phyloP scores from a whole-genome alignment of 768 basidiomycete genomes.

The Termitomyces sp. region DNA sequence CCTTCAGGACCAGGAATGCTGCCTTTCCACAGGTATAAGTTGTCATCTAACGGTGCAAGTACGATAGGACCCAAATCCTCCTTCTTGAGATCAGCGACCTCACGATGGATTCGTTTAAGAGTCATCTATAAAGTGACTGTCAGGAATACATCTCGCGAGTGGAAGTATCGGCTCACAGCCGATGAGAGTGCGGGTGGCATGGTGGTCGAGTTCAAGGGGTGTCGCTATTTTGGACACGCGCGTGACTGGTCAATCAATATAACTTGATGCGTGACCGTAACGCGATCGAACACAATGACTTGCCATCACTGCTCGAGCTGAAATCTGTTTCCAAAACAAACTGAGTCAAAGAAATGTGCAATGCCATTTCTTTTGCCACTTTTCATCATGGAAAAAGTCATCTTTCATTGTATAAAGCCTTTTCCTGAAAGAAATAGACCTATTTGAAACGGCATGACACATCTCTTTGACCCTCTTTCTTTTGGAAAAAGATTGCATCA shows the following conservation, averaged over 20 bases:
- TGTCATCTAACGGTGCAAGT: conserved; percentile 58
- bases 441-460: too few species aligned
- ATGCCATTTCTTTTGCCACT: too few species aligned
- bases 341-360: too few species aligned
- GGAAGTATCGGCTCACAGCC: conserved; percentile 12
- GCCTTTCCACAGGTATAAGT: conserved; percentile 69
- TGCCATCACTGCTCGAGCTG: too few species aligned
- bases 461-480: too few species aligned
- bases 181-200: conserved; percentile 22
- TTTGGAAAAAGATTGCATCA: too few species aligned
- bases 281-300: background rate
- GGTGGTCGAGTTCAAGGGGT: conserved; percentile 6
- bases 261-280: background rate
- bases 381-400: too few species aligned
- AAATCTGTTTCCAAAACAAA: too few species aligned
- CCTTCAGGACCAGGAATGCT: conserved; percentile 79
- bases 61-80: conserved; percentile 75
- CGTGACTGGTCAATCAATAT: background rate
- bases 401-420: too few species aligned
- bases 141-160: background rate
- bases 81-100: conserved; percentile 74
- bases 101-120: conserved; percentile 77
- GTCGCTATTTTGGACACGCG: background rate
- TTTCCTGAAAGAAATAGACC: too few species aligned
- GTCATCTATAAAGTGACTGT: conserved; percentile 35